A percentile compares a stretch with the other conserved stretches of the same genome.
Evolutionary conservation across 352 stramenopile genomes (phyloP).

Genomic region (Pythium rhizo-oryzae): DNA sequence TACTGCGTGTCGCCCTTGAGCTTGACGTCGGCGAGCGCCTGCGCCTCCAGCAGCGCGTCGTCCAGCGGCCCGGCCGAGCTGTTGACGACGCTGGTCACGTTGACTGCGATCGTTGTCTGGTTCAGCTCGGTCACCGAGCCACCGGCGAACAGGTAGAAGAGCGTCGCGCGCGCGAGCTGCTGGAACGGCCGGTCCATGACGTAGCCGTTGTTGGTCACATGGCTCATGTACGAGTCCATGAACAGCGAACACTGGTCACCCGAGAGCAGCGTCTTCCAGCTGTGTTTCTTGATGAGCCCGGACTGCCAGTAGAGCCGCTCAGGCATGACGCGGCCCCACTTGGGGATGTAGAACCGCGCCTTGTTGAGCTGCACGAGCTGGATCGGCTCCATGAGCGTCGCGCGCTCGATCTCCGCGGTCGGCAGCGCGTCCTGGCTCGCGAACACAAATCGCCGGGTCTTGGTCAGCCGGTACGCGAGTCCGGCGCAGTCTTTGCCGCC

Average conservation of each 20-base stretch:
- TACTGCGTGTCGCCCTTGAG: conserved; percentile 20
- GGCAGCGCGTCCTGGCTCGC: conserved; percentile 27
- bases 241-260: conserved; percentile 10
- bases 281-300: conserved; percentile 1
- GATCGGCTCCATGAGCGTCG: conserved; percentile 5
- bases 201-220: conserved; percentile 15
- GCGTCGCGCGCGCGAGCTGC: not conserved
- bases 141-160: conserved; percentile 22
- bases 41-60: not conserved
- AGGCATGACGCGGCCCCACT: conserved; percentile 4
- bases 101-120: not conserved
- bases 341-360: conserved; percentile 6
- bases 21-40: conserved; percentile 19
- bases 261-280: not conserved
- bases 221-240: conserved; percentile 16
- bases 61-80: not conserved
- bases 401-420: not conserved
- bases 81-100: not conserved
- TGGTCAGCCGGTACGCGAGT: conserved; percentile 13
- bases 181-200: conserved; percentile 13
- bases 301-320: conserved; percentile 9
- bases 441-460: conserved; percentile 13
- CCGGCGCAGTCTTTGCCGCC: not conserved
- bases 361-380: conserved; percentile 17
- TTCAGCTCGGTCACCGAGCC: conserved; percentile 17